These are phyloP conservation scores for Phaffomyces opuntiae DNA, from an alignment of 805 yeast species.

Conservation along the genomic window DNA sequence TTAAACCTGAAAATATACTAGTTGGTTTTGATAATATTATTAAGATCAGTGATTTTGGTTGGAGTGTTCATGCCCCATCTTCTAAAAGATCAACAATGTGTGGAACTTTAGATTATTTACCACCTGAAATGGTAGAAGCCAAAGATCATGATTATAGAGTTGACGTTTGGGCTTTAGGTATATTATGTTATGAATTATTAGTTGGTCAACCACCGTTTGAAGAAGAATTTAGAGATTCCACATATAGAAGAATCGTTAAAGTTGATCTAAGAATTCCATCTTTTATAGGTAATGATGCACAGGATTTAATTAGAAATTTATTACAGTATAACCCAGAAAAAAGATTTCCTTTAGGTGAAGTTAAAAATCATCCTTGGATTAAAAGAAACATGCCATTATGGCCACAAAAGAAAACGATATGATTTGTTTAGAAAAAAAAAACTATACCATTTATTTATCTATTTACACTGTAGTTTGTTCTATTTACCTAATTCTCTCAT, in stretches of 20 bases:
- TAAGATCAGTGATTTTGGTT: conserved; percentile 91
- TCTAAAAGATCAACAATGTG: conserved; percentile 74
- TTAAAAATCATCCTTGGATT: conserved; percentile 82
- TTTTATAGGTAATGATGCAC: conserved; percentile 65
- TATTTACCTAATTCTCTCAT: conserved; percentile 43
- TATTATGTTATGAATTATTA: conserved; percentile 75
- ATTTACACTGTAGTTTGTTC: neutral
- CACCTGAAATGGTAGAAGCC: conserved; percentile 92
- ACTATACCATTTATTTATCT: neutral
- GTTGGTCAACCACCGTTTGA: conserved; percentile 93
- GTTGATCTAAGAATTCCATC: conserved; percentile 73
- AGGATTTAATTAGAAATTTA: conserved; percentile 59
- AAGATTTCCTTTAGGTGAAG: conserved; percentile 54
- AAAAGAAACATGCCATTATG: conserved; percentile 54
- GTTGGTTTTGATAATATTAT: conserved; percentile 69
- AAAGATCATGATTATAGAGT: conserved; percentile 71
- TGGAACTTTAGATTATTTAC: conserved; percentile 89
- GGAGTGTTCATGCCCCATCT: conserved; percentile 71
- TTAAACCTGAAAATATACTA: conserved; percentile 89
- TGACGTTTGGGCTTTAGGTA: conserved; percentile 92
- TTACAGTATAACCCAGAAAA: conserved; percentile 63
- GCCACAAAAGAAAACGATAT: conserved; percentile 28
- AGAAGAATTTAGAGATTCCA: conserved; percentile 66
- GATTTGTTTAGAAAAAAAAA: neutral
- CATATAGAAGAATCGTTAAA: conserved; percentile 71